Base-by-base conservation (phyloP, 768 basidiomycete genomes). In the Trametes villosa region DNA sequence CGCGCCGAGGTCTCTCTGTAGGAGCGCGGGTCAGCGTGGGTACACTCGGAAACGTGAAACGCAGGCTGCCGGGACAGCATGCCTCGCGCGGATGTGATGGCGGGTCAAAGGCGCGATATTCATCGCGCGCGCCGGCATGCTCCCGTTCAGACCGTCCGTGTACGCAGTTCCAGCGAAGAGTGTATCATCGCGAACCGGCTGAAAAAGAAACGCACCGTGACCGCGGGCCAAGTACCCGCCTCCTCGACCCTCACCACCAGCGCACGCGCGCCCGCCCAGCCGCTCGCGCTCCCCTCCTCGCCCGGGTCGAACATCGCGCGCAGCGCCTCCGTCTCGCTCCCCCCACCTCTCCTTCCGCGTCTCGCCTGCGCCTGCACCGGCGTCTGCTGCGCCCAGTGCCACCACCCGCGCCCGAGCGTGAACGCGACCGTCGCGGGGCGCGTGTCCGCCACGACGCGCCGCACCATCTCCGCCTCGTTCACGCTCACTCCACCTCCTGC, bases 191-290 rank as follows among this genome's bases (percentile, higher is more conserved):
- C n/a, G n/a, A n/a, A n/a, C n/a, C n/a, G n/a, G n/a, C n/a, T n/a
- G n/a, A n/a, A n/a, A n/a, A n/a, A n/a, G n/a, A n/a, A n/a, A 55
- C 53, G 44, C 54, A 62, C 60, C 49, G 60, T 62, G 33, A 57
- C 54, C 36, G 51, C 48, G n/a, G 17, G 13, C 60, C 60, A 62
- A 4, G 48, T 29, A 8, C 60, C 60, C 9, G 49, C 48, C 54
- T 62, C 60, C 22, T 57, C 60, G 12, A 62, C 22, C 22, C 55
- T 17, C n/a, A 62, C 41, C n/a, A 56, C 54, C 6, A 62, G 54
- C 49, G 50, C 60, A 18, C 51, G 56, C 40, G 57, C 49, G 24
- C 60, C 55, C 18, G 54, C 24, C 41, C 53, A 55, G 3, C 36
- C 60, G 1, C 15, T 9, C 18, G 29, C 45, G 6, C 29, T 22